These are phyloP conservation scores for Penicillium sp. DNA, from an alignment of 2,329 filamentous ascomycete genomes.

Conservation along the genomic window DNA sequence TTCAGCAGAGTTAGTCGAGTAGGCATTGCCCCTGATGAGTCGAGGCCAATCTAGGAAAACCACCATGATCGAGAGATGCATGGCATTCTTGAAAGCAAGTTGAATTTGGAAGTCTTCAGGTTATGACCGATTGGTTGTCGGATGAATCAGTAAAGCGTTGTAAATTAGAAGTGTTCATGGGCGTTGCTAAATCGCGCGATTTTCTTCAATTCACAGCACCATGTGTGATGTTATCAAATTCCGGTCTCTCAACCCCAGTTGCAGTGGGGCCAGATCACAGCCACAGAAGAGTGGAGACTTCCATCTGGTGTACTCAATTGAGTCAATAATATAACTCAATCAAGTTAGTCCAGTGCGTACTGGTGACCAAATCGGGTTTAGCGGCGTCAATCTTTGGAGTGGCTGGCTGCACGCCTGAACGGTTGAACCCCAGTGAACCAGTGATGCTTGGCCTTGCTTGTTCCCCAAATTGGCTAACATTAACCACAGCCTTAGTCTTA, in stretches of 20 bases:
- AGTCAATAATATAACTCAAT: background rate
- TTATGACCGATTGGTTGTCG: background rate
- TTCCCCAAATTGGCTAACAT: background rate
- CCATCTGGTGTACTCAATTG: too few relatives aligned
- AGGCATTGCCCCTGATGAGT: background rate
- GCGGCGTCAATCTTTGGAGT: background rate
- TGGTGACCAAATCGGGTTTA: background rate
- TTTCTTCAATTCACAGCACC: background rate
- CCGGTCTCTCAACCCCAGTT: background rate
- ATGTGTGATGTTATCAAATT: background rate
- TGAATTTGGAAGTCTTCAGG: background rate
- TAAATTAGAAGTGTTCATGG: too few relatives aligned
- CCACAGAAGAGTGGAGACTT: background rate
- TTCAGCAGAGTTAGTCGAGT: background rate
- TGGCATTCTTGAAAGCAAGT: too few relatives aligned
- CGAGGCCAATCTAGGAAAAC: background rate
- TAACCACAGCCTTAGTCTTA: background rate
- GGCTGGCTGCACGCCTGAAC: background rate
- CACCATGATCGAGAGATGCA: background rate
- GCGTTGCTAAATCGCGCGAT: background rate
- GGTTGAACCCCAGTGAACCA: background rate
- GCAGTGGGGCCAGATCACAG: background rate
- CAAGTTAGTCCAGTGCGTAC: background rate
- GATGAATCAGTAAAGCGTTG: too few relatives aligned
- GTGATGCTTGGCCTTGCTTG: background rate